phyloP scores from a whole-genome alignment of 2,329 filamentous ascomycete species.

The Fusarium acutatum region DNA sequence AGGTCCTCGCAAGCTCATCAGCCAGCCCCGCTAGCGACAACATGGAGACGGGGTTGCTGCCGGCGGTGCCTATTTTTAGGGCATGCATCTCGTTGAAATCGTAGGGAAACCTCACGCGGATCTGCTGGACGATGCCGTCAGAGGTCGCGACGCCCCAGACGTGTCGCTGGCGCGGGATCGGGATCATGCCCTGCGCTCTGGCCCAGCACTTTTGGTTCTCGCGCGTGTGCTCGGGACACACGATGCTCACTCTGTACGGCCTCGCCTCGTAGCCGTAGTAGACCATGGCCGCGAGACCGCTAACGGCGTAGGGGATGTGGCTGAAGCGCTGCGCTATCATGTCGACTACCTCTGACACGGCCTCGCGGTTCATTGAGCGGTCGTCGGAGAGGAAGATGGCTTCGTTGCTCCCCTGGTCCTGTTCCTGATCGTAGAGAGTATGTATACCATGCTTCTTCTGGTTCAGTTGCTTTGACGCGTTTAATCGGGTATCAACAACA shows the following conservation, averaged over 20 bases:
- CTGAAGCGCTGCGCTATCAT: slow-evolving; percentile 51
- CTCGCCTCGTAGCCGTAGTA: slow-evolving; percentile 51
- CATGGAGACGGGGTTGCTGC: slow-evolving; percentile 34
- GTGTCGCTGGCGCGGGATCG: slow-evolving; percentile 28
- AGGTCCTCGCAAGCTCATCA: slow-evolving; percentile 47
- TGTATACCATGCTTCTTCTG: not conserved
- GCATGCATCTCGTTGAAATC: slow-evolving; percentile 44
- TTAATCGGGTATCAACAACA: not conserved
- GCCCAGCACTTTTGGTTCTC: slow-evolving; percentile 55
- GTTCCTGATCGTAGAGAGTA: not conserved
- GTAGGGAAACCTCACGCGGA: slow-evolving; percentile 50
- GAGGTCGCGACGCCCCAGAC: slow-evolving; percentile 49
- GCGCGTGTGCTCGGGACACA: slow-evolving; percentile 49
- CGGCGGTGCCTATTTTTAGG: slow-evolving; percentile 24
- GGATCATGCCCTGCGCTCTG: slow-evolving; percentile 44
- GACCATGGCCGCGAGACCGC: slow-evolving; percentile 55
- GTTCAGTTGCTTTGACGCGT: not conserved
- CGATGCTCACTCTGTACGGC: slow-evolving; percentile 49
- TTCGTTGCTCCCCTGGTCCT: slow-evolving; percentile 11
- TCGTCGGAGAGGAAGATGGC: slow-evolving; percentile 16
- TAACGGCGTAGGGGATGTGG: slow-evolving; percentile 57
- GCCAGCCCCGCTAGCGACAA: slow-evolving; percentile 48
- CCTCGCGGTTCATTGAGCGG: slow-evolving; percentile 40
- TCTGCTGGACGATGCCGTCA: slow-evolving; percentile 42
- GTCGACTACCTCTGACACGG: slow-evolving; percentile 50